Evolutionary conservation across 768 basidiomycete species (phyloP), one percentile per base, ranked within the genome.

Genomic region (Boletus edulis): DNA sequence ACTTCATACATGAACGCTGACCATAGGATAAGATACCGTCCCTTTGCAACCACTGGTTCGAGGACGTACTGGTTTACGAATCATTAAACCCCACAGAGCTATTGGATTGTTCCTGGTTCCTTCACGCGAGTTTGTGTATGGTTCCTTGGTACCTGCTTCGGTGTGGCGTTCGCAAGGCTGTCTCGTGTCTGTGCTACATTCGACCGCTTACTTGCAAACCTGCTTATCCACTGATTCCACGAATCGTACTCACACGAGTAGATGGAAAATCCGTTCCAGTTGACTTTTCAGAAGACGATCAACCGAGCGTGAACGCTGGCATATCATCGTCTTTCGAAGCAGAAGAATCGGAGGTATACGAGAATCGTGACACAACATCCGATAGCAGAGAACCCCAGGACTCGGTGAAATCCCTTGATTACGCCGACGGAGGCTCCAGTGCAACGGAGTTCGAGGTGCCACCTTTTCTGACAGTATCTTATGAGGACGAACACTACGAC

Each of bases 31-130:
- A 64, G 63, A 65, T 64, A 43, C 63, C 63, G 10, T 54, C 60
- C 8, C 3, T 64, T 13, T 35, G 48, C 15, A 37, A 54, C 18
- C 60, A 64, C 44, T 65, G 63, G 63, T 65, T 62, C 35, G 63
- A 64, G 48, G 49, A 65, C 13, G 39, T 51, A 14, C 29, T 42
- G 44, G 29, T 29, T 17, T 65, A 59, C 38, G 63, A 64, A 2
- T 49, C 60, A 2, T 31, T 61, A 1, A 29, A 29, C 32, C 52
- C 60, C 18, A 31, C 27, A 2, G 34, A 27, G 5, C 17, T 49
- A 7, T 17, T 52, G 13, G 43, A 41, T 34, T 37, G 27, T 8
- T 24, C 43, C 7, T 27, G 48, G 54, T 43, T 55, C 15, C 15
- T 64, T 32, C 29, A 52, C 17, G 12, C 52, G 6, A 52, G 50